phyloP scores from a whole-genome alignment of 805 yeast species.

The Maudiozyma pseudohumilis region DNA sequence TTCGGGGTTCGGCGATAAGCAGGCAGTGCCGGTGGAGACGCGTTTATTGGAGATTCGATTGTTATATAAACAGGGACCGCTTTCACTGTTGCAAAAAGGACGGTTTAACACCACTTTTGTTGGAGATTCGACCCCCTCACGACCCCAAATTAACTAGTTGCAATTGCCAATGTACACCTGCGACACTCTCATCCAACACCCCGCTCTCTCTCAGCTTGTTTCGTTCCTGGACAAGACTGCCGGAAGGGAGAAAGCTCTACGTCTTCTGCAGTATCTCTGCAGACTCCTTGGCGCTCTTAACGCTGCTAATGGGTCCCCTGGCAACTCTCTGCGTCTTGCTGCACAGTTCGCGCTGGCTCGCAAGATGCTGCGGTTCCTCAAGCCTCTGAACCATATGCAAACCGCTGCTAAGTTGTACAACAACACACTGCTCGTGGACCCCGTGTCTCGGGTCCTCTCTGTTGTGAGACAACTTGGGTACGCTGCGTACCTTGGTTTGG shows the following conservation, averaged over 20 bases:
- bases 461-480: slow-evolving; percentile 49
- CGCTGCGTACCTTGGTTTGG: slow-evolving; percentile 53
- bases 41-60: too few species aligned
- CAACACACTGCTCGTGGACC: slow-evolving; percentile 52
- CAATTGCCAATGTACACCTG: slow-evolving; percentile 21
- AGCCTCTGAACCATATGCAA: slow-evolving; percentile 65
- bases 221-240: slow-evolving; percentile 55
- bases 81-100: too few species aligned
- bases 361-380: slow-evolving; percentile 75
- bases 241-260: slow-evolving; percentile 58
- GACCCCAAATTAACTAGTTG: not conserved
- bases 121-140: too few species aligned
- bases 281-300: too few species aligned
- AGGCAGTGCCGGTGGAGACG: too few species aligned
- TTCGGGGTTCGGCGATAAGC: too few species aligned
- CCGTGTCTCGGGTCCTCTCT: slow-evolving; percentile 29
- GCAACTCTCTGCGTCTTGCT: slow-evolving; percentile 47
- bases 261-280: slow-evolving; percentile 68
- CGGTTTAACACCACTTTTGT: too few species aligned
- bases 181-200: slow-evolving; percentile 47
- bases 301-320: slow-evolving; percentile 44
- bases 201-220: slow-evolving; percentile 51
- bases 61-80: too few species aligned
- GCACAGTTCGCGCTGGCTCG: slow-evolving; percentile 58
- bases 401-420: slow-evolving; percentile 58